phyloP scores from a whole-genome alignment of 371 early-diverging fungal species.

The Massospora cicadina region DNA sequence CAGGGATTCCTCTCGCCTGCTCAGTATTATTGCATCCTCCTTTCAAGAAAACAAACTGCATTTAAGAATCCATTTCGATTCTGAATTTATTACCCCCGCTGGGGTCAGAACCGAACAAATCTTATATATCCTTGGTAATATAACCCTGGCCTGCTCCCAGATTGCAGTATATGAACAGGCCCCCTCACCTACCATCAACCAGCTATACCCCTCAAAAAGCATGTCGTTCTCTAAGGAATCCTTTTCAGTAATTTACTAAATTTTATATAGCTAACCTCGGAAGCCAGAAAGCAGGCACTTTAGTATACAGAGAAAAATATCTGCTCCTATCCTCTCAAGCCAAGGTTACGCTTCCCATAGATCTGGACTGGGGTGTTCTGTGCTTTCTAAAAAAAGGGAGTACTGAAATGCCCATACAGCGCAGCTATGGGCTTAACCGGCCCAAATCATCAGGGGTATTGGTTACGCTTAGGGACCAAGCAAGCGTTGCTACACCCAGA shows the following conservation, averaged over 20 bases:
- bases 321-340: not conserved
- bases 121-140: slow-evolving; percentile 1
- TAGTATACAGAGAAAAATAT: not conserved
- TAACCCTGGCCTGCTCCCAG: slow-evolving; percentile 6
- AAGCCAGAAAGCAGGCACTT: not conserved
- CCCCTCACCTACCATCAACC: not conserved
- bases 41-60: not conserved
- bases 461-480: not conserved
- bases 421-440: not conserved
- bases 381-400: not conserved
- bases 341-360: not conserved
- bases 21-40: not conserved
- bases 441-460: not conserved
- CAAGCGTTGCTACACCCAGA: not conserved
- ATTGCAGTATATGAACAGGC: not conserved
- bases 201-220: not conserved
- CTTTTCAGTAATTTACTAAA: not conserved
- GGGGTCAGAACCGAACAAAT: slow-evolving; percentile 2
- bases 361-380: not conserved
- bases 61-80: not conserved
- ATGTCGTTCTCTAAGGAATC: not conserved
- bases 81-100: not conserved
- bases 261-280: not conserved
- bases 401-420: not conserved
- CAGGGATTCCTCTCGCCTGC: not conserved